phyloP scores from a whole-genome alignment of 768 basidiomycete species.

The Omphalotus guepiniiformis region DNA sequence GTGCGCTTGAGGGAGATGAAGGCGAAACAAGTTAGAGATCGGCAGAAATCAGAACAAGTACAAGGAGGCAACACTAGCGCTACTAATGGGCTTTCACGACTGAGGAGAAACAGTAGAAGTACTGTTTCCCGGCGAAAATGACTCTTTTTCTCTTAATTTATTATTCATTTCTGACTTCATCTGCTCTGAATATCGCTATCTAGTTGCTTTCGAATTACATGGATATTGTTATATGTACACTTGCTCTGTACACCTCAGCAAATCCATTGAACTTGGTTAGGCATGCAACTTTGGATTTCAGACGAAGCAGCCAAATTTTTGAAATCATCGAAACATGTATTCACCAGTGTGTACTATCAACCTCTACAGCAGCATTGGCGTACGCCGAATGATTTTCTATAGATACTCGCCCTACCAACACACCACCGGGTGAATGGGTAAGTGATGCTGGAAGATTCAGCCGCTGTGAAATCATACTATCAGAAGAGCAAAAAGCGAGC shows the following conservation, averaged over 20 bases:
- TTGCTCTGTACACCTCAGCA: too few relatives aligned
- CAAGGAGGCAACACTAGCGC: not conserved
- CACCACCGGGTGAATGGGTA: slow-evolving; percentile 35
- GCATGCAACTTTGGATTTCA: too few relatives aligned
- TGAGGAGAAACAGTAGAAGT: too few relatives aligned
- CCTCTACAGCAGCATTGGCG: slow-evolving; percentile 44
- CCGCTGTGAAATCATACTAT: slow-evolving; percentile 42
- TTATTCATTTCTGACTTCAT: too few relatives aligned
- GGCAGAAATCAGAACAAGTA: not conserved
- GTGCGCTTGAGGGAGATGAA: slow-evolving; percentile 37
- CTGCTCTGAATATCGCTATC: too few relatives aligned
- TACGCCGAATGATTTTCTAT: slow-evolving; percentile 60
- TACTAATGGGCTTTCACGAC: too few relatives aligned
- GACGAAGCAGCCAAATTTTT: not conserved
- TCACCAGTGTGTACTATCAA: slow-evolving; percentile 38
- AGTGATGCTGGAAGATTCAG: slow-evolving; percentile 47
- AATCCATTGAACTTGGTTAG: too few relatives aligned
- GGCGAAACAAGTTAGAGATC: slow-evolving; percentile 15
- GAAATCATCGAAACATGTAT: slow-evolving; percentile 5
- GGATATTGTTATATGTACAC: too few relatives aligned
- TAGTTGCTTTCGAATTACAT: too few relatives aligned
- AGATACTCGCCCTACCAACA: slow-evolving; percentile 52
- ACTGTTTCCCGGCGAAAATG: too few relatives aligned
- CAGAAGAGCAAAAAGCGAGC: slow-evolving; percentile 58
- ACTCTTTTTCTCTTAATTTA: too few relatives aligned